phyloP scores from a whole-genome alignment of 768 basidiomycete genomes.

The Tephrocybe sp. region DNA sequence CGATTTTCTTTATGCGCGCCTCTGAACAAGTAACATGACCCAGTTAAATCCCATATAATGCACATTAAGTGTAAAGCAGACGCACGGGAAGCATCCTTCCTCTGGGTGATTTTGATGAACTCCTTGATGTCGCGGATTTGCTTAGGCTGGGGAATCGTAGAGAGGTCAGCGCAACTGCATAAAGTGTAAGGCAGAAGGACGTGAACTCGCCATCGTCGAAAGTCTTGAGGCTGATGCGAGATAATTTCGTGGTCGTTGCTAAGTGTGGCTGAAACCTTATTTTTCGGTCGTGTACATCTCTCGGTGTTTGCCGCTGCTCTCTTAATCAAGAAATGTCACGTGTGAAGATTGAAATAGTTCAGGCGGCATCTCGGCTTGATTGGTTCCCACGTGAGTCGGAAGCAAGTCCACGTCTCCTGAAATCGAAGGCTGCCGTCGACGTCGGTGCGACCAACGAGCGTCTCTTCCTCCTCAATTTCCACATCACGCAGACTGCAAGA shows the following conservation, averaged over 20 bases:
- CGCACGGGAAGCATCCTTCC: conserved; percentile 96
- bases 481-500: neutral
- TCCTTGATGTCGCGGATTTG: conserved; percentile 98
- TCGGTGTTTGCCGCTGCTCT: conserved; percentile 23
- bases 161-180: conserved; percentile 10
- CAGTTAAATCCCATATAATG: conserved; percentile 6
- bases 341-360: neutral
- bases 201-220: conserved; percentile 40
- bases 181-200: conserved; percentile 2
- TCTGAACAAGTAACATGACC: conserved; percentile 45
- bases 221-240: conserved; percentile 32
- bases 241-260: conserved; percentile 19
- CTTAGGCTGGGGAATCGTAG: conserved; percentile 66
- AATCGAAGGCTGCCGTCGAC: neutral
- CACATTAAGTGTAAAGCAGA: conserved; percentile 20
- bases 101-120: conserved; percentile 95
- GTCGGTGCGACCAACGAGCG: conserved; percentile 1
- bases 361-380: conserved; percentile 10
- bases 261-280: conserved; percentile 38
- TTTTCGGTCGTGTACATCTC: conserved; percentile 23
- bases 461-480: neutral
- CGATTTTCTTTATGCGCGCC: conserved; percentile 97
- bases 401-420: conserved; percentile 1
- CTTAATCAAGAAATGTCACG: neutral
- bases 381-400: conserved; percentile 4